Conservation (phyloP, 2,329 filamentous ascomycete species). For the Pyricularia sp. region DNA sequence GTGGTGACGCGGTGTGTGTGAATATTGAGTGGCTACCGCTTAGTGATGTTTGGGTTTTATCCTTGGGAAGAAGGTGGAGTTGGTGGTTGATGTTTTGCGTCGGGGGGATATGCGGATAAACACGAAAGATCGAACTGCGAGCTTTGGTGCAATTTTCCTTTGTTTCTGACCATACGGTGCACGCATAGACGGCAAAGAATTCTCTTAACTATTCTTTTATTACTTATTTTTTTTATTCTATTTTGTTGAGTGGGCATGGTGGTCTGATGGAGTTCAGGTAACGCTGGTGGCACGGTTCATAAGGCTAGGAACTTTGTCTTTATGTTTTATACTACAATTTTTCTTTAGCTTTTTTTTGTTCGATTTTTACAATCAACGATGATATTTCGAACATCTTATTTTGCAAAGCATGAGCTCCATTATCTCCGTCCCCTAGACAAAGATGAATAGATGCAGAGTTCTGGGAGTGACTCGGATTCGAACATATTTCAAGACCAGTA, state of each 20-base stretch:
- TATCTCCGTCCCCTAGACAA: no score
- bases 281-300: background rate
- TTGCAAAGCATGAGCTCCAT: no score
- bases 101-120: background rate
- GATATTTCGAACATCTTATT: no score
- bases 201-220: background rate
- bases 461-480: no score
- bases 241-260: no score
- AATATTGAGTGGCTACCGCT: background rate
- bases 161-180: background rate
- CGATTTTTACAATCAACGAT: no score
- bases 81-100: background rate
- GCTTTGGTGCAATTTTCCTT: background rate
- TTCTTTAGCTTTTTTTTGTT: background rate
- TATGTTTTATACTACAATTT: background rate
- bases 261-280: background rate
- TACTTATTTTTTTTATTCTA: background rate
- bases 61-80: no score
- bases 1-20: background rate
- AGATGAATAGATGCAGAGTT: no score
- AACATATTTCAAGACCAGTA: no score
- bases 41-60: background rate
- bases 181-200: background rate
- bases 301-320: background rate
- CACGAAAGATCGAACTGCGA: background rate